These are phyloP conservation scores for Hyaloscypha hepaticicola DNA, from an alignment of 495 filamentous ascomycete species.

Conservation along the genomic window DNA sequence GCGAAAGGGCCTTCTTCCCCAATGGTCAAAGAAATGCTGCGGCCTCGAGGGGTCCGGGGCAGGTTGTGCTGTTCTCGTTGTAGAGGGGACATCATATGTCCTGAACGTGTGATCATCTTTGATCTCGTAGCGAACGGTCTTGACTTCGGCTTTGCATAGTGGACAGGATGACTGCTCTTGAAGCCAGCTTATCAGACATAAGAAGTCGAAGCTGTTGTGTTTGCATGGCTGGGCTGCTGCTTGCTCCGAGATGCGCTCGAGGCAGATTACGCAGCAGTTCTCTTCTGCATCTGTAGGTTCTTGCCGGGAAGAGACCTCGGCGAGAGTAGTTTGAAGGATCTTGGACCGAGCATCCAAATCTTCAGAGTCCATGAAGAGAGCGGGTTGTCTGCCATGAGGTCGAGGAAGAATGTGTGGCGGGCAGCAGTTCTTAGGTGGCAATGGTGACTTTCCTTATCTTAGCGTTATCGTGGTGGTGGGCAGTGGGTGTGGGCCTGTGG, in stretches of 20 bases:
- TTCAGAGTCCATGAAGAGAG: conserved; percentile 25
- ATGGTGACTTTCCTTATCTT: background rate
- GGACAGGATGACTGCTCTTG: conserved; percentile 66
- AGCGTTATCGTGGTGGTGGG: too few relatives aligned
- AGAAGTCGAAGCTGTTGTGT: conserved; percentile 79
- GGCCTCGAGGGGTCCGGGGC: conserved; percentile 16
- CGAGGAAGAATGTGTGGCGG: background rate
- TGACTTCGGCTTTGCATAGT: conserved; percentile 70
- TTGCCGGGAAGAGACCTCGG: conserved; percentile 39
- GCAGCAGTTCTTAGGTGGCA: background rate
- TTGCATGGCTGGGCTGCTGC: conserved; percentile 71
- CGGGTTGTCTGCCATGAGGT: background rate
- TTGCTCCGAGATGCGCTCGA: conserved; percentile 69
- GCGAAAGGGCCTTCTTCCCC: conserved; percentile 24
- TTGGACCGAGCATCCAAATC: conserved; percentile 40
- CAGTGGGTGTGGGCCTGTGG: too few relatives aligned
- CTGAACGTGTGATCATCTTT: conserved; percentile 44
- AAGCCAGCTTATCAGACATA: conserved; percentile 84
- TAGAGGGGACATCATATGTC: conserved; percentile 49
- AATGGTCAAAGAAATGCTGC: conserved; percentile 17
- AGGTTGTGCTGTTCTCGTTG: conserved; percentile 29
- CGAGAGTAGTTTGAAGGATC: conserved; percentile 47
- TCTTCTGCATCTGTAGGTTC: conserved; percentile 29
- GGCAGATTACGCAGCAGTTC: conserved; percentile 68
- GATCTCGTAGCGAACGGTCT: conserved; percentile 66